A percentile compares a stretch with the other conserved stretches of the same genome.
These are phyloP conservation scores for Pneumocystis jirovecii DNA, from an alignment of 1,139 yeast species.

Conservation along the genomic window DNA sequence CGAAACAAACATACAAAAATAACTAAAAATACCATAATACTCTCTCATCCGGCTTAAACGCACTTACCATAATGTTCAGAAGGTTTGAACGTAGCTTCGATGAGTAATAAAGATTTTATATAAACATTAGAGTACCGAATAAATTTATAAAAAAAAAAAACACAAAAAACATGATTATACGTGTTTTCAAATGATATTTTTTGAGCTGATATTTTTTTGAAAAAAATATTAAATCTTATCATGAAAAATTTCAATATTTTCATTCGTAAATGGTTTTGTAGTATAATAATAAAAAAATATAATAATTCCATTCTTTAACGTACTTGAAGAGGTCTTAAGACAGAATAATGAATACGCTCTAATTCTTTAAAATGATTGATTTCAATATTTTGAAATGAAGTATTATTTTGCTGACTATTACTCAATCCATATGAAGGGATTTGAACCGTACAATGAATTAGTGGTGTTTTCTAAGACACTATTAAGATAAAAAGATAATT, in stretches of 20 bases:
- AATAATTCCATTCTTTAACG: neutral
- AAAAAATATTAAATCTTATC: neutral
- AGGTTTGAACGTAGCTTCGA: neutral
- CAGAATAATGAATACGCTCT: neutral
- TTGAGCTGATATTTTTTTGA: neutral
- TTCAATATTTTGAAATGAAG: neutral
- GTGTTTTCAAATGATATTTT: neutral
- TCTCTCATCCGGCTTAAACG: conserved; percentile 11
- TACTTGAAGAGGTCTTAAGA: neutral
- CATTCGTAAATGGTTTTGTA: neutral
- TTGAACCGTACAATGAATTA: neutral
- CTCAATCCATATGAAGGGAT: neutral
- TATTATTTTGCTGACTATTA: neutral
- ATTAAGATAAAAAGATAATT: neutral
- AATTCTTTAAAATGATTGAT: neutral
- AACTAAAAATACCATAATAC: conserved; percentile 27
- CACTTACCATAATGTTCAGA: neutral
- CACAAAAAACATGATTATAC: neutral
- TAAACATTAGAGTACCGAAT: neutral
- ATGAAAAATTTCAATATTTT: neutral
- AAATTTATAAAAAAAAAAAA: neutral
- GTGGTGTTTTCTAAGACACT: neutral
- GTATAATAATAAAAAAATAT: neutral
- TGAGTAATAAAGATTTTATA: neutral
- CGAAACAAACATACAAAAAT: neutral